Base-by-base conservation (phyloP, 805 yeast genomes). In the Candida stauntonica region DNA sequence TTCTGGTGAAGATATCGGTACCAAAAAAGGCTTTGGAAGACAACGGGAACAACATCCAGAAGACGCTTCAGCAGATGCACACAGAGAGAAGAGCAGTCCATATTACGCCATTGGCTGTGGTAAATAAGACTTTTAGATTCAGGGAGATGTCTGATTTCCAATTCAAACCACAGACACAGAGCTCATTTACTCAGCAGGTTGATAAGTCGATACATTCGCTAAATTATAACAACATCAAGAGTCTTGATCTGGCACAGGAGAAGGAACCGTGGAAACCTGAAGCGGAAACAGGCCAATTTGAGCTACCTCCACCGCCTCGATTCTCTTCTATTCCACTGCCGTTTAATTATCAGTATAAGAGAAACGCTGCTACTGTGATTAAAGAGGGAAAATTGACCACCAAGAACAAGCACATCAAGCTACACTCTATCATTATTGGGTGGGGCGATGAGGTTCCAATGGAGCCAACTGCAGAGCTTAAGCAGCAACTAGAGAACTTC, bases 81-180 rank as follows among this genome's bases (percentile, higher is more conserved):
- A 21, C 40, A 31, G 53, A 33, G 16, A 56, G 62, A n/a, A 52
- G 60, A 11, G 48, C 63, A 4, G 67, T 72, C 35, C 61, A 61
- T 17, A 69, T 75, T 2, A 67, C 68, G 31, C 91, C 95, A 0
- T 70, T 75, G 5, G 88, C 81, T 0, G 72, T 86, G 15, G 67
- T 87, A 15, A 77, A 78, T 50, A 72, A 77, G 41, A 81, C 81
- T 14, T 81, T 79, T 53, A 73, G 83, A 46, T 91, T 91, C 58
- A 73, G 96, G 49, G 86, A 85, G 47, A 75, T 88, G 71, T 80
- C 91, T 0, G 98, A 89, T 61, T 91, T 87, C 58, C 98, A 93
- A 58, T 73, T 75, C 46, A 65, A 75, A 23, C 74, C 87, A 11
- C 72, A 71, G 35, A 71, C 75, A 48, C 80, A 82, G 12, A 57